Evolutionary conservation across 352 stramenopile species (phyloP).

Genomic region (Elongisporangium anandrum): DNA sequence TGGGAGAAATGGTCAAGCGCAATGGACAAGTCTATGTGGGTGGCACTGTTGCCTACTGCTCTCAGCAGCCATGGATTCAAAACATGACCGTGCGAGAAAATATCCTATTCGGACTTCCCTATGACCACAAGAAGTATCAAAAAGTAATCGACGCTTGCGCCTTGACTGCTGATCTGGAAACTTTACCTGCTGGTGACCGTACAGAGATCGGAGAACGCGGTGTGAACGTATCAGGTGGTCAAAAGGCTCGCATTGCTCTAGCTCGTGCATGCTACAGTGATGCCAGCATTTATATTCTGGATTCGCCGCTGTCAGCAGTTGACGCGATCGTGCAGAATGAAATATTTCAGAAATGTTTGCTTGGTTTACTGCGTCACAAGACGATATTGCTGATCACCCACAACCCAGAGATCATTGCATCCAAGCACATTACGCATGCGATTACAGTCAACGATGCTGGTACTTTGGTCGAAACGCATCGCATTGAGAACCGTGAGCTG

Average conservation of each 20-base stretch:
- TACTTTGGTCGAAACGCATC: background rate
- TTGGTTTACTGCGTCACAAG: no score
- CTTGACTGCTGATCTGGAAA: constrained; percentile 56
- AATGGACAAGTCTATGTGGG: constrained; percentile 13
- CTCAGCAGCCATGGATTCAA: constrained; percentile 89
- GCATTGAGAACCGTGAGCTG: background rate
- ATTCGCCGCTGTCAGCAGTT: no score
- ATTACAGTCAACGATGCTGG: constrained; percentile 20
- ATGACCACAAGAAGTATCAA: constrained; percentile 43
- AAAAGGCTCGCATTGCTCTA: constrained; percentile 55
- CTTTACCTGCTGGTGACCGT: constrained; percentile 63
- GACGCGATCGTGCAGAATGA: no score
- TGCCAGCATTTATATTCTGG: constrained; percentile 28
- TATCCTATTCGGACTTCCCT: constrained; percentile 89
- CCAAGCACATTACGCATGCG: constrained; percentile 15
- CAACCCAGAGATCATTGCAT: no score
- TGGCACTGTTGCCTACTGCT: constrained; percentile 63
- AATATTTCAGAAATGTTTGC: no score
- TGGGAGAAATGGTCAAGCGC: constrained; percentile 85
- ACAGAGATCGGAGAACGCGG: constrained; percentile 66
- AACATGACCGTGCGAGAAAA: constrained; percentile 79
- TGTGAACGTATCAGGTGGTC: constrained; percentile 54
- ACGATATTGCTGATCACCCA: no score
- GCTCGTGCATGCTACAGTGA: constrained; percentile 60
- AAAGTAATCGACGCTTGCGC: constrained; percentile 60